These are phyloP conservation scores for Pestalotiopsis sp. DNA, from an alignment of 2,329 filamentous ascomycete genomes.

Conservation along the genomic window DNA sequence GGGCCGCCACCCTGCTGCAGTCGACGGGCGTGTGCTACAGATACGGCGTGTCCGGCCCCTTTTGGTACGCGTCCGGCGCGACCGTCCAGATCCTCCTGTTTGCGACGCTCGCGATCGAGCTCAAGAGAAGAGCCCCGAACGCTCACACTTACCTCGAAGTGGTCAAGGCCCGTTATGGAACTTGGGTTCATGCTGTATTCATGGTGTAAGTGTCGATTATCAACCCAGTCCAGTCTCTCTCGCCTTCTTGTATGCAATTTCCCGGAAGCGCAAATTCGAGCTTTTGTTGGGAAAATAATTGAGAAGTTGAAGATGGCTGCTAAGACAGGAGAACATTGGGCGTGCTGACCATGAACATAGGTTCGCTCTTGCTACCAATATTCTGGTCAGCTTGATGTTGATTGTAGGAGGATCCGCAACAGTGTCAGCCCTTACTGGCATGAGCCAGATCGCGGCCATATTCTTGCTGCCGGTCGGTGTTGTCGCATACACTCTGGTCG, in stretches of 20 bases:
- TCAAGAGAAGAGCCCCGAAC: conserved; percentile 86
- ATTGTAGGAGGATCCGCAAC: conserved; percentile 83
- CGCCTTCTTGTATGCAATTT: background rate
- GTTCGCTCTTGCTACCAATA: conserved; percentile 83
- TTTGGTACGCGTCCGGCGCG: conserved; percentile 69
- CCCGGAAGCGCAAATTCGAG: too few relatives aligned
- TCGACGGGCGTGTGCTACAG: conserved; percentile 81
- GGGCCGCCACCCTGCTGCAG: conserved; percentile 83
- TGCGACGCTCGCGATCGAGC: conserved; percentile 85
- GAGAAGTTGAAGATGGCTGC: background rate
- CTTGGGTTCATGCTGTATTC: conserved; percentile 60
- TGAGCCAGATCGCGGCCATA: conserved; percentile 79
- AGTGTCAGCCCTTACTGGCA: conserved; percentile 70
- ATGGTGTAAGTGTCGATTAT: conserved; percentile 47
- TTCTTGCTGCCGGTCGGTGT: conserved; percentile 76
- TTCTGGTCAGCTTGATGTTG: conserved; percentile 87
- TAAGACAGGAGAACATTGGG: background rate
- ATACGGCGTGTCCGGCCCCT: conserved; percentile 68
- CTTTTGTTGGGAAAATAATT: too few relatives aligned
- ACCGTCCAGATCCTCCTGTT: conserved; percentile 89
- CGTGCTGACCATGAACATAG: background rate
- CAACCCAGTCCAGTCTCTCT: background rate
- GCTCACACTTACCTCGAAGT: conserved; percentile 86
- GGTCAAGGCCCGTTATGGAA: conserved; percentile 79
- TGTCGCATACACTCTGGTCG: conserved; percentile 75